Evolutionary conservation across 192 early-diverging fungal species (phyloP), one percentile per base, ranked within the genome.

Genomic region (Entomortierella chlamydospora): DNA sequence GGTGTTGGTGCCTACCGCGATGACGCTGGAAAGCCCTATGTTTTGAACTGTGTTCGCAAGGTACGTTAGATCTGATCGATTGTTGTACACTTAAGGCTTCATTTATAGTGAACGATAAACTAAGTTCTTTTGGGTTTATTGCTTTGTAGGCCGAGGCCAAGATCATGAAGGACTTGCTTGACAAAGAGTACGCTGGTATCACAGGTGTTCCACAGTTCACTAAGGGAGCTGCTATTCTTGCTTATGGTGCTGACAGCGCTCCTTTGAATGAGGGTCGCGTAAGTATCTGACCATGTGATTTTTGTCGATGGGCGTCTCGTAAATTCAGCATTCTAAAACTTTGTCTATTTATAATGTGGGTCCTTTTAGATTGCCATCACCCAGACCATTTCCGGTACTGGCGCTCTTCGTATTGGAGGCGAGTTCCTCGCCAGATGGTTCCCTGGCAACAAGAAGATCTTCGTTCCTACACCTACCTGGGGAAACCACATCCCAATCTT

Each of bases 141-240:
- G 4, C 15, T 12, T 15, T 47, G 7, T 57, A 57, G 91, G 98
- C 96, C 52, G 98, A 98, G 84, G 71, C 85, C 51, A 83, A 84
- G 57, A 86, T 99, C 60, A 74, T 91, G 37, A 70, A 87, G 12
- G 85, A 87, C 52, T 23, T 69, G 42, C 86, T 95, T 31, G 94
- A 97, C 88, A 97, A 99, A 86, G 98, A 99, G 89, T 99, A 99
- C 66, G 91, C 96, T 73, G 91, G 92, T 37, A 99, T 99, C 72
- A 96, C 94, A 33, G 98, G 98, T 81, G 86, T 96, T 42, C 84
- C 94, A 25, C 81, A 84, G 47, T 99, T 97, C 87, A 94, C 90
- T 65, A 82, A 87, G 77, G 92, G 91, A 29, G 94, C 97, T 25
- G 90, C 90, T 64, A 69, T 91, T 61, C 90, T 99, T 39, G 95